Evolutionary conservation across 768 basidiomycete genomes (phyloP), one percentile per base, ranked within the genome.

Genomic region (Kwoniella pini): DNA sequence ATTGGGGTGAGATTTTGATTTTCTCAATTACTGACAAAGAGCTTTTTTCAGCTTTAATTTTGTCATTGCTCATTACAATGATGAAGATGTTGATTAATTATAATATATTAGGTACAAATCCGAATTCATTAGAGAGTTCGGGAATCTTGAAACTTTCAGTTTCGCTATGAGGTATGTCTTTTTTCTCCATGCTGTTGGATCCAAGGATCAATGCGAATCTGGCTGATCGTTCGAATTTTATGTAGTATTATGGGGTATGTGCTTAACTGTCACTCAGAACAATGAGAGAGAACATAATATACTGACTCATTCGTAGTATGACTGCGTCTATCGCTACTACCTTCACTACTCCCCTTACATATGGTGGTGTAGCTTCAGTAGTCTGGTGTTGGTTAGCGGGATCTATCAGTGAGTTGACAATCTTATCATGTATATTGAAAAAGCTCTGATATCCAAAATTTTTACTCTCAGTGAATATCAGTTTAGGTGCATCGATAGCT

Each of bases 121-220:
- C 7, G 76, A 79, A 58, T 91, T 92, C 82, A 86, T 85, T 76
- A 83, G 90, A 59, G 90, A 92, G 81, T 92, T 92, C 69, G 67
- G 70, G 11, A 67, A 71, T 43, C 56, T 72, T 9, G 69, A 68
- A 44, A 79, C 76, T 3, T 76, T 80, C 62, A 75, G 75, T 21
- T 79, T 80, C 40, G 77, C 79, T 50, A 58, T 68, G 64, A 51
- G 62, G 60, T 67, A 39, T 33, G 64, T 55, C 17, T 5, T 10
- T 11, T 4, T 36, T 57, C 40, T 33, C 50, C 49, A 46, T 51
- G 13, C 38, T 21, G 51, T 5, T 38, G 36, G 27, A 24, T 21
- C 24, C 38, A 7, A 36, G 15, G 19, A 49, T 26, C 19, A 31
- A 33, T 4, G 24, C 27, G 19, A 15, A n/a, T 40, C 15, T 33